Base-by-base conservation (phyloP, 108 stramenopile species). In the Nitzschia inconspicua region DNA sequence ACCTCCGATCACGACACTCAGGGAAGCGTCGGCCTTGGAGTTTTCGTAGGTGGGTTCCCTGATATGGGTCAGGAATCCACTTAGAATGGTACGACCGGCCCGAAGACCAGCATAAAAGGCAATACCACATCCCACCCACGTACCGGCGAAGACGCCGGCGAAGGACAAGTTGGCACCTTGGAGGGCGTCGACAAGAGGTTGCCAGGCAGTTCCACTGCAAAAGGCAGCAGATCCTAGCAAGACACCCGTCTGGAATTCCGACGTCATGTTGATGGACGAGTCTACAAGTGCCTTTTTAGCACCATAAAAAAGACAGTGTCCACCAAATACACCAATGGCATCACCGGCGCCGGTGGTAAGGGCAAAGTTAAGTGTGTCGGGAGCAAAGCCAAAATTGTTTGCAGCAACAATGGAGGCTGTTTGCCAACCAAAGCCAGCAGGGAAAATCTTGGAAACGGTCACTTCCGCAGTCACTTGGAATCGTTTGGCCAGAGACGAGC, bases 341-440 rank as follows among this genome's bases (percentile, higher is more conserved):
- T 91, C 86, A 26, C 89, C 89, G 18, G 71, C 23, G 8, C 89
- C 84, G 0, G 89, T 91, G 51, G 82, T 84, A 9, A 85, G 26
- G 10, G 85, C 85, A 54, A 90, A 90, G 35, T 57, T 60, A 49
- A 84, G 6, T 35, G 79, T 44, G 37, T 90, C 89, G 24, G 82
- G 41, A 18, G 80, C 40, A 43, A 69, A 85, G 9, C 82, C 85
- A 49, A 81, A 52, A 25, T 73, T 41, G 39, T 69, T 49, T 10
- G 64, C 66, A 14, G 89, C 89, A 27, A 90, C 27, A 42, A 87
- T 81, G 2, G 78, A 80, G 11, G 85, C 66, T 2, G 83, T 72
- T 58, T 90, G 89, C 89, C 89, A 90, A n/a, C 84, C 83, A 60
- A 89, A 89, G 23, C 89, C 89, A 22, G 89, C 89, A 25, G 89